A percentile compares a stretch with the other conserved stretches of the same genome.
phyloP scores from a whole-genome alignment of 2,329 filamentous ascomycete genomes.

The Talaromyces sp. region DNA sequence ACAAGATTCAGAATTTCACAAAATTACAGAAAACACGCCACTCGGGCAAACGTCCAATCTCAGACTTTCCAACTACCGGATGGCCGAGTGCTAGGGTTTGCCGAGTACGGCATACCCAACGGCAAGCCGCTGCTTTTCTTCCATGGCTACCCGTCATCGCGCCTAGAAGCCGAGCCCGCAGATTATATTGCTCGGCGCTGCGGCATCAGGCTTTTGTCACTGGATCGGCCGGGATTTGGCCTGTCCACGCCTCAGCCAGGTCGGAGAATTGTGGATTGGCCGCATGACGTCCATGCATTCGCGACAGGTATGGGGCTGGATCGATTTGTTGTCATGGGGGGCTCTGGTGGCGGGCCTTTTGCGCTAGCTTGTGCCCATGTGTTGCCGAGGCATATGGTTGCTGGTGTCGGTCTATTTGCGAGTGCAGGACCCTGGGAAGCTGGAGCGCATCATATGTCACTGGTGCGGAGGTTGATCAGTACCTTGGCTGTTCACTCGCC shows the following conservation, averaged over 20 bases:
- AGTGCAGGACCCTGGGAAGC: slow-evolving; percentile 29
- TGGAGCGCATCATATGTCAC: slow-evolving; percentile 28
- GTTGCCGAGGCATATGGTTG: slow-evolving; percentile 25
- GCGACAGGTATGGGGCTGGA: slow-evolving; percentile 37
- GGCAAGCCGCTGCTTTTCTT: slow-evolving; percentile 38
- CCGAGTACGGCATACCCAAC: slow-evolving; percentile 36
- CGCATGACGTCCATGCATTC: slow-evolving; percentile 40
- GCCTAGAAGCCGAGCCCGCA: slow-evolving; percentile 36
- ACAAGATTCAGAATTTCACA: not conserved
- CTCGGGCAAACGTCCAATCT: not conserved
- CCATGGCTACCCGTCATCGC: slow-evolving; percentile 42
- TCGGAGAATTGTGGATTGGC: slow-evolving; percentile 38
- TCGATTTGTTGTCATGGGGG: slow-evolving; percentile 42
- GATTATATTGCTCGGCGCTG: slow-evolving; percentile 31
- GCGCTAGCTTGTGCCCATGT: slow-evolving; percentile 43
- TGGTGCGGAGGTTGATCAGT: slow-evolving; percentile 18
- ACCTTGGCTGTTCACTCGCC: slow-evolving; percentile 23
- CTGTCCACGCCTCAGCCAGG: slow-evolving; percentile 35
- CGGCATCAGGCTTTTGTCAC: slow-evolving; percentile 37
- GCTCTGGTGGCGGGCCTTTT: slow-evolving; percentile 47
- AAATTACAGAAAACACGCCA: not conserved
- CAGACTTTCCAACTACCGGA: slow-evolving; percentile 26
- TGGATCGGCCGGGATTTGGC: slow-evolving; percentile 44
- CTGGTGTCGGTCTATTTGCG: slow-evolving; percentile 12
- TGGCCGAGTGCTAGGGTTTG: slow-evolving; percentile 40